Conservation (phyloP, 768 basidiomycete species). For the Sutorius australiensis region DNA sequence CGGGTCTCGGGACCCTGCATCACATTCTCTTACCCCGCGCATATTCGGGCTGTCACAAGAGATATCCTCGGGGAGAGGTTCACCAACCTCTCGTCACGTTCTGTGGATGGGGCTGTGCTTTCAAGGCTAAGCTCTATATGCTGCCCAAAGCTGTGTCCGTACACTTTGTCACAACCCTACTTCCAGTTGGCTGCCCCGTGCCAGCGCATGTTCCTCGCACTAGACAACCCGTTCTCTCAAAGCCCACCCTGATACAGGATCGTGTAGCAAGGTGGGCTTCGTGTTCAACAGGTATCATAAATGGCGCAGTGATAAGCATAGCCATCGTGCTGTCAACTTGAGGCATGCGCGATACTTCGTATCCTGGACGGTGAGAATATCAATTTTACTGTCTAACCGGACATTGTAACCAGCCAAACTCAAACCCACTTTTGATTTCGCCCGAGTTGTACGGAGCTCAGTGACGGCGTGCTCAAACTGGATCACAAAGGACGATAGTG, state of each 20-base stretch:
- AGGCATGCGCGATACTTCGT: neutral
- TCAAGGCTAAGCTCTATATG: neutral
- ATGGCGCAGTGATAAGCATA: neutral
- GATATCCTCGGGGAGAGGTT: neutral
- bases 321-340: neutral
- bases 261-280: conserved; percentile 4
- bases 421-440: neutral
- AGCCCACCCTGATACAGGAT: conserved; percentile 18
- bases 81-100: neutral
- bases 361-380: neutral
- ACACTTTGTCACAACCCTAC: neutral
- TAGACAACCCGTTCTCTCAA: conserved; percentile 6
- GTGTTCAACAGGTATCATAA: conserved; percentile 3
- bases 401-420: neutral
- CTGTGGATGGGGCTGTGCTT: neutral
- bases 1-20: conserved; percentile 2
- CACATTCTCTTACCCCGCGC: neutral
- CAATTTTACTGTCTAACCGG: neutral
- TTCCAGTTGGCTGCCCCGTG: neutral
- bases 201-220: neutral
- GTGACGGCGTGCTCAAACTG: neutral
- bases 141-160: neutral
- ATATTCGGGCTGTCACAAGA: neutral
- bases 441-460: neutral
- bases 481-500: neutral